These are phyloP conservation scores for Cicer chorassanicum DNA, from an alignment of 306 rosid genomes.

Conservation along the genomic window DNA sequence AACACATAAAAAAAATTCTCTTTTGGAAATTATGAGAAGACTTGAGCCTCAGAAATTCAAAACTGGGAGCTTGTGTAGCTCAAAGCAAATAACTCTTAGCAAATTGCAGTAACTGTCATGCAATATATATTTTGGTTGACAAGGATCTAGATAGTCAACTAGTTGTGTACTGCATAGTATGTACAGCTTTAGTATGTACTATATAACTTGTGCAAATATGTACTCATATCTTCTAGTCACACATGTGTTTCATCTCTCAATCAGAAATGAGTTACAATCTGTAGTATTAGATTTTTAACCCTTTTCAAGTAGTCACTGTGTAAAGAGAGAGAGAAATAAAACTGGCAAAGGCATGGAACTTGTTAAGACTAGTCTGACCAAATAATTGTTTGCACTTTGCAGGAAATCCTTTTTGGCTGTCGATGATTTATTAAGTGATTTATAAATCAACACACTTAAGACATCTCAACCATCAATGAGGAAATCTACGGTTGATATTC, in stretches of 20 bases:
- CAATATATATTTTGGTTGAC: conserved; percentile 7
- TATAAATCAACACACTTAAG: not conserved
- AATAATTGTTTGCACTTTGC: conserved; percentile 29
- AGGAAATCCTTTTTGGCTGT: conserved; percentile 9
- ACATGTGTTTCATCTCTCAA: conserved; percentile 23
- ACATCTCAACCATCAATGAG: conserved; percentile 7
- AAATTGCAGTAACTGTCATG: not conserved
- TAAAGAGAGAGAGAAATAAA: not conserved
- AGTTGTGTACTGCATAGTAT: not conserved
- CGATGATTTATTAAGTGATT: conserved; percentile 6
- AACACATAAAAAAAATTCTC: not conserved
- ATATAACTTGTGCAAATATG: conserved; percentile 3
- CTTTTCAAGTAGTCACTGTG: conserved; percentile 7
- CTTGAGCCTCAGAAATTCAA: not conserved
- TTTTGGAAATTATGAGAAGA: not conserved
- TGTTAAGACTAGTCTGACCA: conserved; percentile 12
- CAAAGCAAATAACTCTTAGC: conserved; percentile 7
- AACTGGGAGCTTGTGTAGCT: conserved; percentile 35
- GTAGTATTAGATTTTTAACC: not conserved
- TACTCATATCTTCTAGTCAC: not conserved
- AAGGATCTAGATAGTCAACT: conserved; percentile 18
- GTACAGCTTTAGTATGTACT: not conserved
- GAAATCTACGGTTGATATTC: not conserved
- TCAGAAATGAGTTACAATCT: not conserved
- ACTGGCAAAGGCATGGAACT: not conserved